These are phyloP conservation scores for Clarkia xantiana DNA, from an alignment of 345 rosid species.

Conservation along the genomic window DNA sequence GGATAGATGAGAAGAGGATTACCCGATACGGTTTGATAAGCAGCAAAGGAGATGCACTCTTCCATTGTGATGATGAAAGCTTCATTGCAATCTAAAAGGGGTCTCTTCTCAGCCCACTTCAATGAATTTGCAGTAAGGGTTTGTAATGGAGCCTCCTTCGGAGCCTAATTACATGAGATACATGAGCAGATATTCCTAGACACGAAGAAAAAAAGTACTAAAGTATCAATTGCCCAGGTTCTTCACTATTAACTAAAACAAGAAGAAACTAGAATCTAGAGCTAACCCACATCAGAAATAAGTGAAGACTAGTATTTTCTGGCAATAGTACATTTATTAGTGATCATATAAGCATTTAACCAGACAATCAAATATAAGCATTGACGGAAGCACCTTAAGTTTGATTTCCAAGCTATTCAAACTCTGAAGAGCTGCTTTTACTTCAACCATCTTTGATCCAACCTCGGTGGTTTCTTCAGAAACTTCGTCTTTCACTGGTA, in stretches of 20 bases:
- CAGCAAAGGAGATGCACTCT: constrained; percentile 58
- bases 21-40: constrained; percentile 58
- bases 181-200: constrained; percentile 11
- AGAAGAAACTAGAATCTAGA: no score
- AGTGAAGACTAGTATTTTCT: no score
- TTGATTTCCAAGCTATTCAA: constrained; percentile 63
- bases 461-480: constrained; percentile 14
- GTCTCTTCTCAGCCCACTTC: constrained; percentile 48
- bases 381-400: constrained; percentile 40
- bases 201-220: background rate
- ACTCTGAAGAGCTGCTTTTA: constrained; percentile 44
- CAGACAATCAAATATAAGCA: background rate
- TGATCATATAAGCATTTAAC: no score
- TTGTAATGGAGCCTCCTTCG: constrained; percentile 43
- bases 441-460: constrained; percentile 20
- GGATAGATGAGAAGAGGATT: constrained; percentile 7
- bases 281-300: no score
- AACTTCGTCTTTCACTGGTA: constrained; percentile 32
- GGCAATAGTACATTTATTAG: no score
- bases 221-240: no score
- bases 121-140: constrained; percentile 46
- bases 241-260: no score
- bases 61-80: constrained; percentile 43
- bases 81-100: constrained; percentile 30
- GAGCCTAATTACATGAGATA: constrained; percentile 26